These are phyloP conservation scores for Betula pendula DNA, from an alignment of 306 rosid genomes.

Conservation along the genomic window DNA sequence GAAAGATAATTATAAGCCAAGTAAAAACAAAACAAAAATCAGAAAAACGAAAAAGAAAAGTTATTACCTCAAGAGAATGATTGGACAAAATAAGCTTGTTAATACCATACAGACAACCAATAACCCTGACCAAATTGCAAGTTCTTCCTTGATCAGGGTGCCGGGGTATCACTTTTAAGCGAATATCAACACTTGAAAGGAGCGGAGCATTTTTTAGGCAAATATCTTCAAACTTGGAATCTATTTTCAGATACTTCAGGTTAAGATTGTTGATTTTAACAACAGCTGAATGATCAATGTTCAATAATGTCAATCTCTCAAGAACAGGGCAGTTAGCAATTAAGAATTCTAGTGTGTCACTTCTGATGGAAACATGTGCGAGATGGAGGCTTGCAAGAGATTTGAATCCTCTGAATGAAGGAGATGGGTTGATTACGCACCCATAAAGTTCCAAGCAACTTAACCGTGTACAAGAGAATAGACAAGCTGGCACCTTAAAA, in stretches of 20 bases:
- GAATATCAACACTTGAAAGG: constrained; percentile 24
- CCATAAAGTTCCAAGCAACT: constrained; percentile 25
- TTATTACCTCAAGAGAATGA: constrained; percentile 9
- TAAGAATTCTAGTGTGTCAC: constrained; percentile 7
- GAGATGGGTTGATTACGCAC: constrained; percentile 20
- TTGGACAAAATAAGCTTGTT: constrained; percentile 21
- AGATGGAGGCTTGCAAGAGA: constrained; percentile 25
- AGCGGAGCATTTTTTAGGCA: constrained; percentile 6
- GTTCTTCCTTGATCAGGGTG: background rate
- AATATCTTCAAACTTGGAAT: constrained; percentile 19
- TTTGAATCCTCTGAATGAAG: constrained; percentile 15
- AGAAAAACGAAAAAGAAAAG: background rate
- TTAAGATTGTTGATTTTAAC: constrained; percentile 20
- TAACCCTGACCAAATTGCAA: constrained; percentile 19
- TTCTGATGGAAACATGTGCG: background rate
- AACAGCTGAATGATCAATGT: background rate
- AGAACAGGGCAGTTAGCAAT: constrained; percentile 24
- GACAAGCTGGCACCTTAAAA: constrained; percentile 20
- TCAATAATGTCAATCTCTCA: constrained; percentile 28
- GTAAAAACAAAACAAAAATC: background rate
- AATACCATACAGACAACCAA: constrained; percentile 14
- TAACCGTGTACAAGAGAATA: constrained; percentile 17
- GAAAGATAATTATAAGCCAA: background rate
- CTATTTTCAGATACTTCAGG: constrained; percentile 30
- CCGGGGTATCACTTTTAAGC: background rate